Evolutionary conservation across 306 rosid genomes (phyloP).

Genomic region (Cucumis melo): DNA sequence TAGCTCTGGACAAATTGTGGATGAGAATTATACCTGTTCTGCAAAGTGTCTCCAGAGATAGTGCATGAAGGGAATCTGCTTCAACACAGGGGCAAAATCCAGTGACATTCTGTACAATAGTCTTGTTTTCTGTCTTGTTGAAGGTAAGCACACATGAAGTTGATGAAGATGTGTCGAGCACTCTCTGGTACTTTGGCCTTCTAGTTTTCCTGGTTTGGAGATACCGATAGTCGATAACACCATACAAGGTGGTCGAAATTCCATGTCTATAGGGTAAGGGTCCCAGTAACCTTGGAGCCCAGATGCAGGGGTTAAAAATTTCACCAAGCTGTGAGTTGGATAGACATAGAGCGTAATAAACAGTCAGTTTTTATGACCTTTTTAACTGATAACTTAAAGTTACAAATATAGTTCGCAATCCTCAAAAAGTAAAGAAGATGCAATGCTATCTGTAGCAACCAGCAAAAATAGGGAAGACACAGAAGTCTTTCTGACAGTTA

Average conservation of each 20-base stretch:
- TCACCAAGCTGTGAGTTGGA: conserved; percentile 65
- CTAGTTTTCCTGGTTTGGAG: conserved; percentile 84
- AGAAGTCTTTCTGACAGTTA: neutral
- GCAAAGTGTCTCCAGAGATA: conserved; percentile 80
- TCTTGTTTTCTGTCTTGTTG: conserved; percentile 69
- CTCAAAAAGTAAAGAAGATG: neutral
- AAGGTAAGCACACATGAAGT: conserved; percentile 87
- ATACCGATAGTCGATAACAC: conserved; percentile 90
- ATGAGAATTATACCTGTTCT: conserved; percentile 45
- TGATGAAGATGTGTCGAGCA: conserved; percentile 84
- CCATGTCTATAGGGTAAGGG: conserved; percentile 96
- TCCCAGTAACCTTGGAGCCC: conserved; percentile 96
- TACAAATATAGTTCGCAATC: neutral
- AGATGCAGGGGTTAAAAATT: conserved; percentile 77
- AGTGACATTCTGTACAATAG: conserved; percentile 83
- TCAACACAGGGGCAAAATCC: conserved; percentile 77
- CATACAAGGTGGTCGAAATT: conserved; percentile 92
- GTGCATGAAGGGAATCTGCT: conserved; percentile 69
- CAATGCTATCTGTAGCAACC: neutral
- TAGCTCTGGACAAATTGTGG: neutral
- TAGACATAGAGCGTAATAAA: neutral
- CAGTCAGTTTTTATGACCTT: neutral
- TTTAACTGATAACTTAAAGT: neutral
- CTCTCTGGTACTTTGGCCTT: conserved; percentile 60
- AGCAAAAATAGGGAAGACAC: neutral